phyloP scores from a whole-genome alignment of 345 rosid species.

The Excoecaria cochinchinensis region DNA sequence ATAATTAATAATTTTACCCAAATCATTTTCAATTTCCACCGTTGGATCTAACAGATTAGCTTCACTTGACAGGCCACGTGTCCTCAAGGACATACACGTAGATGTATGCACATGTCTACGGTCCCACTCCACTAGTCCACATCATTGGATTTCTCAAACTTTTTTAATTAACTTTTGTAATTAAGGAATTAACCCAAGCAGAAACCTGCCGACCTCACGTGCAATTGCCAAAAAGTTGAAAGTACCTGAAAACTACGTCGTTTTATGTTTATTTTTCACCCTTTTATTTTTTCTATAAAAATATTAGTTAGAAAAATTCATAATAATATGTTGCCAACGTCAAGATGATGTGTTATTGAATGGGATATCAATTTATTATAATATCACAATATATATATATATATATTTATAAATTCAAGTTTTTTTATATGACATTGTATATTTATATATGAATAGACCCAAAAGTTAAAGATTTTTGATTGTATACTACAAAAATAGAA shows the following conservation, averaged over 20 bases:
- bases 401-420: too few relatives aligned
- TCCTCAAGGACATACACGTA: background rate
- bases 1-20: background rate
- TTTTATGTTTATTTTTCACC: background rate
- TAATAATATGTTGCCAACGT: too few relatives aligned
- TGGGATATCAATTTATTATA: too few relatives aligned
- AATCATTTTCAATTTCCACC: background rate
- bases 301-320: too few relatives aligned
- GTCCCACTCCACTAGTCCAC: background rate
- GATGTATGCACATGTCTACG: background rate
- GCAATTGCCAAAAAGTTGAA: background rate
- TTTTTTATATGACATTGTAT: too few relatives aligned
- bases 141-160: background rate
- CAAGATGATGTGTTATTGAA: too few relatives aligned
- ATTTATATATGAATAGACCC: background rate
- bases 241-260: slow-evolving; percentile 2
- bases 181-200: background rate
- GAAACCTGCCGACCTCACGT: slow-evolving; percentile 19
- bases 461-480: background rate
- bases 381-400: too few relatives aligned
- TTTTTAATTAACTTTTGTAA: background rate
- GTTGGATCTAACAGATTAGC: background rate
- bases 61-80: background rate
- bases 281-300: too few relatives aligned
- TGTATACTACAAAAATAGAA: background rate